phyloP scores from a whole-genome alignment of 2,329 filamentous ascomycete genomes.

The Colletotrichum graminicola region DNA sequence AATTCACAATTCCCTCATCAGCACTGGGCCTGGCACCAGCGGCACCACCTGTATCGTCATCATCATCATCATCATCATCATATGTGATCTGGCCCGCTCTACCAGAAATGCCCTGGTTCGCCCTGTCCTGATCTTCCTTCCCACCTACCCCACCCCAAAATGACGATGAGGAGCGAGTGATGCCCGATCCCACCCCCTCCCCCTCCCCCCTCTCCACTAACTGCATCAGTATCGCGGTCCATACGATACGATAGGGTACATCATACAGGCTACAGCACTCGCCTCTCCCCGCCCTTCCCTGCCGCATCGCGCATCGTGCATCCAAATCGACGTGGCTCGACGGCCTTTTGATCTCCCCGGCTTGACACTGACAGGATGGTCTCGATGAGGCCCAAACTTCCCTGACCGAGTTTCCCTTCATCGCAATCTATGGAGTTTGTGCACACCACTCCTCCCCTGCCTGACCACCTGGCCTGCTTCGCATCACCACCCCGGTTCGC shows the following conservation, averaged over 20 bases:
- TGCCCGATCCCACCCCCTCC: constrained; percentile 40
- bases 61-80: constrained; percentile 21
- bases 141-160: constrained; percentile 26
- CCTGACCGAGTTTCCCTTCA: constrained; percentile 40
- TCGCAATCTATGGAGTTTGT: constrained; percentile 28
- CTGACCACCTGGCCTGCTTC: constrained; percentile 37
- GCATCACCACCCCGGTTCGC: constrained; percentile 34
- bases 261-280: constrained; percentile 22
- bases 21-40: constrained; percentile 10
- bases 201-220: constrained; percentile 26
- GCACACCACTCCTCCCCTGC: constrained; percentile 20
- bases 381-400: constrained; percentile 41
- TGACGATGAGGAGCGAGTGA: constrained; percentile 31
- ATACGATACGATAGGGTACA: constrained; percentile 3
- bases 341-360: constrained; percentile 33
- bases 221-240: constrained; percentile 34
- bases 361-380: constrained; percentile 32
- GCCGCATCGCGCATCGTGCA: constrained; percentile 40
- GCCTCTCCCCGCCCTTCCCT: constrained; percentile 37
- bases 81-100: constrained; percentile 30
- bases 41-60: constrained; percentile 2
- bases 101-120: constrained; percentile 5
- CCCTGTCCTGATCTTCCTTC: constrained; percentile 34
- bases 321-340: constrained; percentile 41
- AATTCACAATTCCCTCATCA: constrained; percentile 20